These are phyloP conservation scores for Apiospora marii DNA, from an alignment of 2,329 filamentous ascomycete species.

Conservation along the genomic window DNA sequence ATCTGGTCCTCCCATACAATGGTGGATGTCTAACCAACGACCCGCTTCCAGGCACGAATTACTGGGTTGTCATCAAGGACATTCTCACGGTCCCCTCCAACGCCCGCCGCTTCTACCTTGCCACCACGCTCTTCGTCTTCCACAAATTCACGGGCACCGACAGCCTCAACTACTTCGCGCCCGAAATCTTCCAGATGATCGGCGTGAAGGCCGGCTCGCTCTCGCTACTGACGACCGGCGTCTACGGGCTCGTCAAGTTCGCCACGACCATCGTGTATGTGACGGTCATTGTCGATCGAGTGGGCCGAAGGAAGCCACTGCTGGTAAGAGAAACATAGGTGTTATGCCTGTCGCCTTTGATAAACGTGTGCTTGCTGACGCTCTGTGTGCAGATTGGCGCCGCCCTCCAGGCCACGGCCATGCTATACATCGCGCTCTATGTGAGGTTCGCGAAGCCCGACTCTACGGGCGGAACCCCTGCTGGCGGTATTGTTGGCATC, in stretches of 20 bases:
- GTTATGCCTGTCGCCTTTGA: neutral
- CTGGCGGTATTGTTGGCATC: slow-evolving; percentile 50
- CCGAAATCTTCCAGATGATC: slow-evolving; percentile 49
- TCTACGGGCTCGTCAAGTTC: slow-evolving; percentile 46
- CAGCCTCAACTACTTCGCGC: slow-evolving; percentile 49
- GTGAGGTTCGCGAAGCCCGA: slow-evolving; percentile 45
- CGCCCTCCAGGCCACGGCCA: slow-evolving; percentile 39
- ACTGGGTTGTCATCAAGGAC: slow-evolving; percentile 45
- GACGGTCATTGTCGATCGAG: slow-evolving; percentile 42
- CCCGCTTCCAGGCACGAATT: slow-evolving; percentile 34
- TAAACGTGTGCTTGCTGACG: neutral
- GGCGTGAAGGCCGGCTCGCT: slow-evolving; percentile 43
- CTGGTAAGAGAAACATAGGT: slow-evolving; percentile 24
- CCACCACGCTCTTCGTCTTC: slow-evolving; percentile 47
- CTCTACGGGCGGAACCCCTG: slow-evolving; percentile 42
- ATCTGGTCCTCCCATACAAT: neutral
- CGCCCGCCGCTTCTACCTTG: slow-evolving; percentile 44
- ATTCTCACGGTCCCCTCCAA: slow-evolving; percentile 42
- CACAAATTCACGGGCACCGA: slow-evolving; percentile 52
- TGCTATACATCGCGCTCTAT: slow-evolving; percentile 45
- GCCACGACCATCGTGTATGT: slow-evolving; percentile 44
- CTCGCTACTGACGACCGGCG: slow-evolving; percentile 47
- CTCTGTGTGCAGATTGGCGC: slow-evolving; percentile 35
- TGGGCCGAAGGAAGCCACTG: slow-evolving; percentile 42
- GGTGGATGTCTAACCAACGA: neutral